Base-by-base conservation (phyloP, 23 red algal species). In the Gracilaria vermiculophylla region DNA sequence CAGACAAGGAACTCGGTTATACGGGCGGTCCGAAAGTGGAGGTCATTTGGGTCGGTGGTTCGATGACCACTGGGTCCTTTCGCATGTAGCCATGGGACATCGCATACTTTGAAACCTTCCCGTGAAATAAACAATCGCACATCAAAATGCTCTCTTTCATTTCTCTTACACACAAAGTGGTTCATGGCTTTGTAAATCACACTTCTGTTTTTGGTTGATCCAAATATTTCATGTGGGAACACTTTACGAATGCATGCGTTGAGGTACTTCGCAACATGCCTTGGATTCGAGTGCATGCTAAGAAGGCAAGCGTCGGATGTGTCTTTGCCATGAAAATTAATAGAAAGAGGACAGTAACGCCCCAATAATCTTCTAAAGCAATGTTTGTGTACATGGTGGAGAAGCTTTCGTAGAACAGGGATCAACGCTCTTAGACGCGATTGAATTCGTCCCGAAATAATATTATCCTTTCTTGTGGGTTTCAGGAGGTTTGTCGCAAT, bases 71-170 rank as follows among this genome's bases (percentile, higher is more conserved):
- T 17, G 36, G 54, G 35, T 15, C 87, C 87, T 70, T 42, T 28
- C 5, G 53, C 53, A 54, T 91, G 58, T 20, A 91, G 72, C 87
- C 87, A 91, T 49, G 39, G 45, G 13, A 91, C 58, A 65, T 91
- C 87, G 27, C 49, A 57, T 20, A 67, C 7, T 52, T 52, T 69
- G 43, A 84, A 53, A 19, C 57, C 80, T 36, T 52, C 57, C 16
- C 24, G 4, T 8, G 58, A 53, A 41, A 84, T 61, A 43, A 67
- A 69, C 24, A 17, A 6, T 23, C 62, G 12, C 1, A 84, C 16
- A 48, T 84, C 58, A 84, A 84, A 84, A 15, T 16, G 25, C 25
- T 84, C 80, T 16, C 35, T 65, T 37, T 67, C 43, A 16, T 69
- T 64, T 79, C 76, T 79, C 31, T 41, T 54, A 12, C 53, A 51